These are phyloP conservation scores for Zelonia costaricensis DNA, from an alignment of 208 protist species.

Conservation along the genomic window DNA sequence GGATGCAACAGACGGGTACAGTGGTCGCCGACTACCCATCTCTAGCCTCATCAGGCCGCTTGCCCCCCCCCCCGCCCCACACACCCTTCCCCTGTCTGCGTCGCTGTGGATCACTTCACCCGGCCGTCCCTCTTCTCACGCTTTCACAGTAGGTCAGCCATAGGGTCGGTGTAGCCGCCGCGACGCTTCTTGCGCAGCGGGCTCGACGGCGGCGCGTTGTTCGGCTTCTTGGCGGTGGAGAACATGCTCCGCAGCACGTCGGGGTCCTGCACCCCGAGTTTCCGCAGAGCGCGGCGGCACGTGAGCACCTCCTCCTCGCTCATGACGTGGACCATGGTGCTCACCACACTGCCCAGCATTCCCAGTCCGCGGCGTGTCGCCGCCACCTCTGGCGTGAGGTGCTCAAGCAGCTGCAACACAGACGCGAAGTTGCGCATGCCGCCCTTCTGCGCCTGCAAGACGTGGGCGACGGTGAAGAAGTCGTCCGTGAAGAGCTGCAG, in stretches of 20 bases:
- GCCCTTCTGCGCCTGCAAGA: constrained; percentile 54
- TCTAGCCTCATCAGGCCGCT: too few relatives aligned
- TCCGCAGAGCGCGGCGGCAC: constrained; percentile 38
- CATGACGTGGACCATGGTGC: constrained; percentile 44
- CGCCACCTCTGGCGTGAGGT: constrained; percentile 40
- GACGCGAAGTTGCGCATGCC: constrained; percentile 61
- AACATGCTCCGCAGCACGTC: constrained; percentile 27
- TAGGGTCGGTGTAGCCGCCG: constrained; percentile 30
- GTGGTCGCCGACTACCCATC: too few relatives aligned
- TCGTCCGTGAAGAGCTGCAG: constrained; percentile 82
- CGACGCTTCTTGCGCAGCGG: constrained; percentile 9
- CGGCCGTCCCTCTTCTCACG: too few relatives aligned
- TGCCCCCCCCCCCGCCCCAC: too few relatives aligned
- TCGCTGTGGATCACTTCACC: not conserved
- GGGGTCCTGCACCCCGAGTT: constrained; percentile 11
- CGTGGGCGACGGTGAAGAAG: constrained; percentile 56
- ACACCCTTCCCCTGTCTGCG: not conserved
- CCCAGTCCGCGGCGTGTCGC: constrained; percentile 33
- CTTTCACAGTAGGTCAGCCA: constrained; percentile 26
- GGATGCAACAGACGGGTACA: too few relatives aligned
- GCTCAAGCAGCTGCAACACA: constrained; percentile 39
- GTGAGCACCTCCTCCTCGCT: constrained; percentile 62
- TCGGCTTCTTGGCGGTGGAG: constrained; percentile 12
- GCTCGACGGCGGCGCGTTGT: constrained; percentile 1
- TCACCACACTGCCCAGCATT: constrained; percentile 47